These are phyloP conservation scores for Dactylis glomerata DNA, from an alignment of 176 grass and related monocot species.

Conservation along the genomic window DNA sequence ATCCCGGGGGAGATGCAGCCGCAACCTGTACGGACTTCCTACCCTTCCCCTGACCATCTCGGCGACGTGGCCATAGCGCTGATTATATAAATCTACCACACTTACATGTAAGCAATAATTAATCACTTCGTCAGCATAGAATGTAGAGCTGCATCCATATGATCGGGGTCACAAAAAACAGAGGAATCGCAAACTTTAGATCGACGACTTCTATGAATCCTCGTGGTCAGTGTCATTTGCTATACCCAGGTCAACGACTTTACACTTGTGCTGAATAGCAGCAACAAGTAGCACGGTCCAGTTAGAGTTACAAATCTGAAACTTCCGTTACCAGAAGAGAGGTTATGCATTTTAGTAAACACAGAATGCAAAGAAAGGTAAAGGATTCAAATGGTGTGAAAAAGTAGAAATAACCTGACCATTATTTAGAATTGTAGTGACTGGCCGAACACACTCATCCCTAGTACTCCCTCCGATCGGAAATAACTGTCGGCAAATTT, in stretches of 20 bases:
- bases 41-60: too few species aligned
- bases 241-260: constrained; percentile 85
- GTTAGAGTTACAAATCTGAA: constrained; percentile 95
- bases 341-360: neutral
- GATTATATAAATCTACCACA: too few species aligned
- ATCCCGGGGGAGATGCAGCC: too few species aligned
- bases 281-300: constrained; percentile 80
- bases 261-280: constrained; percentile 78
- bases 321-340: constrained; percentile 24
- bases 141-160: constrained; percentile 61
- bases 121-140: neutral
- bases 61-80: too few species aligned
- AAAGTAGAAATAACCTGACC: constrained; percentile 70
- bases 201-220: too few species aligned
- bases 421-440: constrained; percentile 58
- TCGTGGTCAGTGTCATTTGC: constrained; percentile 80
- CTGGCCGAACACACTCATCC: constrained; percentile 78
- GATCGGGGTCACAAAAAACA: neutral
- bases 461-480: too few species aligned
- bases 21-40: too few species aligned
- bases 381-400: neutral
- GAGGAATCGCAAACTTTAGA: too few species aligned
- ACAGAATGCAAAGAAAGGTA: neutral
- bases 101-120: too few species aligned
- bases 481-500: too few species aligned